Evolutionary conservation across 495 filamentous ascomycete genomes (phyloP).

Genomic region (Penicillium waksmanii): DNA sequence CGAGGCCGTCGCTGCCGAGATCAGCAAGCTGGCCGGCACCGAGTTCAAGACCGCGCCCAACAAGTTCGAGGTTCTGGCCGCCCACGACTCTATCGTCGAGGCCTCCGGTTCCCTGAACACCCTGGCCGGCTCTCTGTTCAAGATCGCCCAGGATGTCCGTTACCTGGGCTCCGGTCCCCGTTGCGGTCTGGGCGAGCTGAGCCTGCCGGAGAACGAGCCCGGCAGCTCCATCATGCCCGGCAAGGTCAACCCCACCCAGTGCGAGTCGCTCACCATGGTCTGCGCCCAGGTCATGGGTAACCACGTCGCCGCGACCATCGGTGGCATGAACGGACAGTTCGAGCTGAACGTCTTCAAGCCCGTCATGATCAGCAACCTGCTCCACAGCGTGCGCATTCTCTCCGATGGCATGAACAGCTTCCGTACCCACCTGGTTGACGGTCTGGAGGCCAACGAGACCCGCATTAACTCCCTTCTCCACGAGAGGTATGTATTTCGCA

Average conservation of each 20-base stretch:
- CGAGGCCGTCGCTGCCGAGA: slow-evolving; percentile 86
- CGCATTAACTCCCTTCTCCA: slow-evolving; percentile 86
- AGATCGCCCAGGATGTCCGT: slow-evolving; percentile 97
- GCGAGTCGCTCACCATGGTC: slow-evolving; percentile 96
- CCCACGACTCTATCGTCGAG: slow-evolving; percentile 95
- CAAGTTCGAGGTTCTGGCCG: slow-evolving; percentile 98
- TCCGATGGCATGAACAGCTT: slow-evolving; percentile 93
- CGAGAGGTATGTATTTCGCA: slow-evolving; percentile 61
- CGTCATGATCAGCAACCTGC: slow-evolving; percentile 88
- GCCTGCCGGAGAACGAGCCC: slow-evolving; percentile 95
- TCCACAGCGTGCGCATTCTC: slow-evolving; percentile 86
- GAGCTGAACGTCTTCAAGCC: slow-evolving; percentile 99
- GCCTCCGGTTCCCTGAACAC: slow-evolving; percentile 93
- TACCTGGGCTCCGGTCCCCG: slow-evolving; percentile 96
- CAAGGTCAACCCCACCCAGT: slow-evolving; percentile 99
- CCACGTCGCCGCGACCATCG: slow-evolving; percentile 86
- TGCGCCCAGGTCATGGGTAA: slow-evolving; percentile 98
- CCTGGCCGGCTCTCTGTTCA: slow-evolving; percentile 88
- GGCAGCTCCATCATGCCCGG: slow-evolving; percentile 98
- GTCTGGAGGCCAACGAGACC: slow-evolving; percentile 89
- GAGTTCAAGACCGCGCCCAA: slow-evolving; percentile 96
- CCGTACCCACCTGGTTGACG: slow-evolving; percentile 87
- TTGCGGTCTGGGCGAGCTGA: slow-evolving; percentile 91
- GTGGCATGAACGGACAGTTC: slow-evolving; percentile 97
- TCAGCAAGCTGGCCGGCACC: slow-evolving; percentile 87